Evolutionary conservation across 306 rosid genomes (phyloP).

Genomic region (Carpinus fangiana): DNA sequence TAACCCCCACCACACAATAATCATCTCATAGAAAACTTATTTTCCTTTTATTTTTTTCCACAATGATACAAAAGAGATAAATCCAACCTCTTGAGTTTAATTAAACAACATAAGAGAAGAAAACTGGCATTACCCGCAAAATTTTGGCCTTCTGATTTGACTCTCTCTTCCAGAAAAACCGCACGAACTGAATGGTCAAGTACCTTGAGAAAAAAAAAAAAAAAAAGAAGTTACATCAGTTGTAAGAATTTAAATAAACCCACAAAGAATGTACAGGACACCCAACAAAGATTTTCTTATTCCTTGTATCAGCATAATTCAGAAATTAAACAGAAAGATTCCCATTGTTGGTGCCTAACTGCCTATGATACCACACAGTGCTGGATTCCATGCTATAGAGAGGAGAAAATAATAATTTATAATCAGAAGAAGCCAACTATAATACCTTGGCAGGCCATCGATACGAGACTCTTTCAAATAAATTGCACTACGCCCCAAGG

Average conservation of each 20-base stretch:
- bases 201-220: conserved; percentile 51
- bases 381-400: conserved; percentile 8
- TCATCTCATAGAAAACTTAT: neutral
- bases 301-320: neutral
- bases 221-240: conserved; percentile 11
- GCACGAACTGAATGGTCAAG: conserved; percentile 94
- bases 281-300: conserved; percentile 1
- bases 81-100: neutral
- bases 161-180: conserved; percentile 99
- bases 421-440: conserved; percentile 21
- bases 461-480: conserved; percentile 88
- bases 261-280: conserved; percentile 13
- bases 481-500: conserved; percentile 87
- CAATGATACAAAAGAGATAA: neutral
- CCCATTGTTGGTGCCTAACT: neutral
- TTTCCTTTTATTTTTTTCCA: neutral
- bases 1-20: neutral
- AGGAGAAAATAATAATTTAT: neutral
- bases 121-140: conserved; percentile 67
- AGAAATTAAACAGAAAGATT: neutral
- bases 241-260: conserved; percentile 16
- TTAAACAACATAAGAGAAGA: neutral
- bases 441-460: conserved; percentile 91
- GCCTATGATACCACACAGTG: conserved; percentile 5
- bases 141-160: conserved; percentile 98